These are phyloP conservation scores for Pseudogymnoascus sp. DNA, from an alignment of 2,329 filamentous ascomycete genomes.

Conservation along the genomic window DNA sequence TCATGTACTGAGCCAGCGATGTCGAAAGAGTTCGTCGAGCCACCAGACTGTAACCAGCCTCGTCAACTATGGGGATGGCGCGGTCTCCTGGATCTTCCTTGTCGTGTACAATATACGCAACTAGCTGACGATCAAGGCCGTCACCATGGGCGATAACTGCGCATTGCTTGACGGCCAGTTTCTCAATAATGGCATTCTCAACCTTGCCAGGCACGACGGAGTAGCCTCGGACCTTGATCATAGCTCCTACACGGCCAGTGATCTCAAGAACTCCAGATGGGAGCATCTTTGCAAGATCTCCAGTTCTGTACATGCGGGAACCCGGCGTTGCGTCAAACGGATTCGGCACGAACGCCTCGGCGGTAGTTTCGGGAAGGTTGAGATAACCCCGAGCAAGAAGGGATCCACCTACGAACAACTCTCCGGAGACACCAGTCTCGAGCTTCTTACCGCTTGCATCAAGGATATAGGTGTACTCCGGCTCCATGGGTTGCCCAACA, in stretches of 20 bases:
- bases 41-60: conserved; percentile 61
- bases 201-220: conserved; percentile 73
- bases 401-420: conserved; percentile 67
- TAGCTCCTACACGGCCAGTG: conserved; percentile 75
- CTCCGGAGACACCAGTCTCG: conserved; percentile 53
- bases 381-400: conserved; percentile 69
- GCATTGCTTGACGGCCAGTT: conserved; percentile 62
- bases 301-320: conserved; percentile 71
- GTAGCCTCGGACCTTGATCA: conserved; percentile 83
- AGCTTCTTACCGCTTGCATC: conserved; percentile 60
- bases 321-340: conserved; percentile 51
- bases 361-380: conserved; percentile 69
- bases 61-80: conserved; percentile 55
- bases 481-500: conserved; percentile 62
- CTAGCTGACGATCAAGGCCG: conserved; percentile 63
- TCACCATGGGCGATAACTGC: conserved; percentile 68
- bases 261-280: conserved; percentile 77
- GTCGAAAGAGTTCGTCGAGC: conserved; percentile 56
- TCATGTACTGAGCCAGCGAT: conserved; percentile 74
- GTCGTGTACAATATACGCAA: conserved; percentile 68
- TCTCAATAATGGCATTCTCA: conserved; percentile 60
- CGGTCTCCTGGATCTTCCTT: conserved; percentile 48
- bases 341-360: conserved; percentile 60
- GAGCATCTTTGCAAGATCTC: conserved; percentile 75
- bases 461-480: conserved; percentile 61